Conservation (phyloP, 1,284 basidiomycete species). For the Pisolithus thermaeus region DNA sequence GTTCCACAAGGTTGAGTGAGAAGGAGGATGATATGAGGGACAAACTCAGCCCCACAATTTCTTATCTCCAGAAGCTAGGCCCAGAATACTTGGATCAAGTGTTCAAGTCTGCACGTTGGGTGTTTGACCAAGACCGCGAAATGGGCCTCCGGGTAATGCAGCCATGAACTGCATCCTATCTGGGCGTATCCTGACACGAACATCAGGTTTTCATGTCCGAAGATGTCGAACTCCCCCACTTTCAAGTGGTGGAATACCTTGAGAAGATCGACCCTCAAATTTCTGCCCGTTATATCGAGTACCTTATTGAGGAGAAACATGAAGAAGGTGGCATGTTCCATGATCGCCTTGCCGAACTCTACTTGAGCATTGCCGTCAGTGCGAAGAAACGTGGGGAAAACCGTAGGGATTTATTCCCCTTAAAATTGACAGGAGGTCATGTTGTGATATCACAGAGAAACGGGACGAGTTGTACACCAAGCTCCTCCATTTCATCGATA, state of each 20-base stretch:
- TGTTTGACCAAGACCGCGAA: conserved; percentile 68
- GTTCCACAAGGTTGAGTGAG: conserved; percentile 58
- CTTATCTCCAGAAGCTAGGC: conserved; percentile 89
- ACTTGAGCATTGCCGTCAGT: conserved; percentile 59
- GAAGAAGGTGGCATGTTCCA: conserved; percentile 73
- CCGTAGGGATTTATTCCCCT: conserved; percentile 32
- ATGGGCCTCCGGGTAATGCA: conserved; percentile 69
- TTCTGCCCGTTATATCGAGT: conserved; percentile 83
- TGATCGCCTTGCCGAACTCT: conserved; percentile 84
- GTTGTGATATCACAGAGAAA: conserved; percentile 28
- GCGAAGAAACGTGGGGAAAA: conserved; percentile 52
- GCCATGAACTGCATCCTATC: neutral
- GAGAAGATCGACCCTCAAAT: conserved; percentile 63
- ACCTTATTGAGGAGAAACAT: conserved; percentile 68
- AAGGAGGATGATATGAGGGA: conserved; percentile 76
- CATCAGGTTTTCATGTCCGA: conserved; percentile 90
- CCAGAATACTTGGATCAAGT: conserved; percentile 75
- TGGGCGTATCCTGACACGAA: neutral
- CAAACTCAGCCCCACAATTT: conserved; percentile 78
- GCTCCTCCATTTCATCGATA: conserved; percentile 73
- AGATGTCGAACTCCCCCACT: conserved; percentile 82
- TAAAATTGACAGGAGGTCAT: conserved; percentile 2
- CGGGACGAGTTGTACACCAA: conserved; percentile 54
- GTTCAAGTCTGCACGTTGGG: conserved; percentile 78
- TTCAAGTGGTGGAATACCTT: conserved; percentile 72